phyloP scores from a whole-genome alignment of 768 basidiomycete species.

The Hygrophoropsis aurantiaca region DNA sequence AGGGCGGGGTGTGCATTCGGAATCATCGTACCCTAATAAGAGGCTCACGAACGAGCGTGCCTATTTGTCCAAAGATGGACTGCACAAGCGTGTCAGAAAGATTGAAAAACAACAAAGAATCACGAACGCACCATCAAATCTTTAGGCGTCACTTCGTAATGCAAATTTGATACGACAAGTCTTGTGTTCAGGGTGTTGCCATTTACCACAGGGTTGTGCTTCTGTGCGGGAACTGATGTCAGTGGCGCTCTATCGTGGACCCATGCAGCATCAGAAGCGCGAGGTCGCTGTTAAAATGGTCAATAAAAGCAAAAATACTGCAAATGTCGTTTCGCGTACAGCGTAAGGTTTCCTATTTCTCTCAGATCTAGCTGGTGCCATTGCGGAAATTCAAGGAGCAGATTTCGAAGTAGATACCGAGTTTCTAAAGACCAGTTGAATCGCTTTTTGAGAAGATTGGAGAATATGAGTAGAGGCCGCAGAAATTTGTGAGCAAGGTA shows the following conservation, averaged over 20 bases:
- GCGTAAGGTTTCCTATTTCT: slow-evolving; percentile 44
- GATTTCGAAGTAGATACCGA: too few relatives aligned
- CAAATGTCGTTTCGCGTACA: slow-evolving; percentile 24
- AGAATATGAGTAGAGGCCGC: too few relatives aligned
- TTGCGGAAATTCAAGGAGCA: slow-evolving; percentile 5
- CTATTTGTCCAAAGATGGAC: slow-evolving; percentile 90
- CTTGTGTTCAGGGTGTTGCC: slow-evolving; percentile 43
- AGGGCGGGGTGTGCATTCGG: slow-evolving; percentile 38
- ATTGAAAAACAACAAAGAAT: background rate
- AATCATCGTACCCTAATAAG: slow-evolving; percentile 87
- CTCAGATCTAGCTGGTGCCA: slow-evolving; percentile 24
- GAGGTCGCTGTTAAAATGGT: slow-evolving; percentile 49
- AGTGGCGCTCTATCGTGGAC: slow-evolving; percentile 70
- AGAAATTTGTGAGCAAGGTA: too few relatives aligned
- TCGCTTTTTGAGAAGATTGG: too few relatives aligned
- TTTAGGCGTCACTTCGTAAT: slow-evolving; percentile 88
- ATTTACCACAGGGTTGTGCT: slow-evolving; percentile 23
- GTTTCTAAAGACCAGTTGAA: too few relatives aligned
- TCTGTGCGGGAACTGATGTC: slow-evolving; percentile 26
- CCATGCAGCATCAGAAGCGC: slow-evolving; percentile 65
- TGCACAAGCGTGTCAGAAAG: slow-evolving; percentile 27
- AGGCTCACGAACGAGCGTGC: slow-evolving; percentile 91
- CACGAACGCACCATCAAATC: slow-evolving; percentile 73
- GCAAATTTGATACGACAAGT: slow-evolving; percentile 82
- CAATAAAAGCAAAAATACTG: background rate